Conservation (phyloP, 257 asterid genomes). For the Eustoma russellianum region DNA sequence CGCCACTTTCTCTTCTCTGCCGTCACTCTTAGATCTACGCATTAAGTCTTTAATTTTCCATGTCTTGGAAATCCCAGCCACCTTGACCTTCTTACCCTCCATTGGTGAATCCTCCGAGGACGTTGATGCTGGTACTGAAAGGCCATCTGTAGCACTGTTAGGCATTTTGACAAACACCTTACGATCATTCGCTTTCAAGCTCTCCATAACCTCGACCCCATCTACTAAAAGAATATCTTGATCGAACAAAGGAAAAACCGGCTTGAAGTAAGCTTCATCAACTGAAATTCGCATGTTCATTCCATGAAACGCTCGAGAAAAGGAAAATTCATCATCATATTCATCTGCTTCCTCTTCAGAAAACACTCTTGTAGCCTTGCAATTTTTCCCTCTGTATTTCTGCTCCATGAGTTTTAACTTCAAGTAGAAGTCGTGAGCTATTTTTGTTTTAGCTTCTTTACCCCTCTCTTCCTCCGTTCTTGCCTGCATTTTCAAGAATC, state of each 20-base stretch:
- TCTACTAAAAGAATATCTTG: constrained; percentile 29
- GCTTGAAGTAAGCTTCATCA: constrained; percentile 59
- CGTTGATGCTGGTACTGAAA: too few relatives aligned
- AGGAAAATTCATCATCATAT: constrained; percentile 37
- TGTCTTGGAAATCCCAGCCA: constrained; percentile 59
- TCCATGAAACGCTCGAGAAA: constrained; percentile 32
- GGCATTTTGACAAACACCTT: constrained; percentile 32
- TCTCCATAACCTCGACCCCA: constrained; percentile 24
- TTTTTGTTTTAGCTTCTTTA: background rate
- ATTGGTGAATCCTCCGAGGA: constrained; percentile 24
- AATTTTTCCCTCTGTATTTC: constrained; percentile 1
- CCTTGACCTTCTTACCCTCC: constrained; percentile 49
- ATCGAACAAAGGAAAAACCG: constrained; percentile 60
- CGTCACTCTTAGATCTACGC: constrained; percentile 72
- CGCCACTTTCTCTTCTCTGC: constrained; percentile 33
- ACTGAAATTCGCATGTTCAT: constrained; percentile 41
- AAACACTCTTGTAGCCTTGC: background rate
- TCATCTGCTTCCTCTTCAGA: background rate
- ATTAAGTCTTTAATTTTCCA: constrained; percentile 54
- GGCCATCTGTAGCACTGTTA: background rate
- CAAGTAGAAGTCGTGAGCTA: constrained; percentile 4
- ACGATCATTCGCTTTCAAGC: constrained; percentile 10
- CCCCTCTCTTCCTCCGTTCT: background rate
- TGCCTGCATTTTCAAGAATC: constrained; percentile 8
- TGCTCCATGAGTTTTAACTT: constrained; percentile 4